A percentile compares a stretch with the other conserved stretches of the same genome.
Conservation (phyloP, 2,329 filamentous ascomycete genomes). For the Penicillium rolfsii region DNA sequence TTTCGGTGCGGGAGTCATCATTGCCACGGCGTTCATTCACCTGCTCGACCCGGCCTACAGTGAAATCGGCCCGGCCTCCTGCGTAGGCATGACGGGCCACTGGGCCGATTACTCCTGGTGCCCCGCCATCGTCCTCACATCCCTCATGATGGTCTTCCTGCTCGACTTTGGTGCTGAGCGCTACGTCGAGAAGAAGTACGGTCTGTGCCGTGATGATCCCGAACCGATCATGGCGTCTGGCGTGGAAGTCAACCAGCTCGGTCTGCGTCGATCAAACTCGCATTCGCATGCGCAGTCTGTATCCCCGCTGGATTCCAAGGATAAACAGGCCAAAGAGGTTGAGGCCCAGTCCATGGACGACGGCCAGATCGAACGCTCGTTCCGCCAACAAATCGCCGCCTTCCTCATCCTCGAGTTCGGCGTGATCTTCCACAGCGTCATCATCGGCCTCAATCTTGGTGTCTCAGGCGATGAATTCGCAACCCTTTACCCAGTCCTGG, state of each 20-base stretch:
- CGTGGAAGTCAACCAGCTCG: conserved; percentile 4
- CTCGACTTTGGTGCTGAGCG: conserved; percentile 31
- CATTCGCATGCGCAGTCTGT: background rate
- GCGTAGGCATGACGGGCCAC: conserved; percentile 57
- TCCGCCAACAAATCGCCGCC: conserved; percentile 44
- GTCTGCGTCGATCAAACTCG: conserved; percentile 1
- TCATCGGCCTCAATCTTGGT: conserved; percentile 65
- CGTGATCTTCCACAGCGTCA: conserved; percentile 66
- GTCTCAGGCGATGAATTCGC: conserved; percentile 61
- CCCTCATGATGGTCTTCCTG: conserved; percentile 54
- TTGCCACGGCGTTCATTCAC: conserved; percentile 54
- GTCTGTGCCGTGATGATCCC: conserved; percentile 29
- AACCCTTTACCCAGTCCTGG: conserved; percentile 62
- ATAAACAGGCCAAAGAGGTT: conserved; percentile 23
- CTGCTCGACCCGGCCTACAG: conserved; percentile 51
- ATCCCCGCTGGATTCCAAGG: background rate
- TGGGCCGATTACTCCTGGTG: conserved; percentile 59
- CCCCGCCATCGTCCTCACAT: conserved; percentile 55
- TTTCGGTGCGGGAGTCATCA: conserved; percentile 53
- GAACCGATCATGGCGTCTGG: conserved; percentile 25
- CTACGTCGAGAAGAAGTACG: conserved; percentile 30
- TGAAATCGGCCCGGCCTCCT: conserved; percentile 52
- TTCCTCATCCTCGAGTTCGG: conserved; percentile 60
- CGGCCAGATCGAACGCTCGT: conserved; percentile 33
- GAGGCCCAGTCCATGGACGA: conserved; percentile 19